Percentiles rank a stretch among this genome's conserved stretches.
Evolutionary conservation across 2,329 filamentous ascomycete species (phyloP).

Genomic region (Arthroderma uncinatum): DNA sequence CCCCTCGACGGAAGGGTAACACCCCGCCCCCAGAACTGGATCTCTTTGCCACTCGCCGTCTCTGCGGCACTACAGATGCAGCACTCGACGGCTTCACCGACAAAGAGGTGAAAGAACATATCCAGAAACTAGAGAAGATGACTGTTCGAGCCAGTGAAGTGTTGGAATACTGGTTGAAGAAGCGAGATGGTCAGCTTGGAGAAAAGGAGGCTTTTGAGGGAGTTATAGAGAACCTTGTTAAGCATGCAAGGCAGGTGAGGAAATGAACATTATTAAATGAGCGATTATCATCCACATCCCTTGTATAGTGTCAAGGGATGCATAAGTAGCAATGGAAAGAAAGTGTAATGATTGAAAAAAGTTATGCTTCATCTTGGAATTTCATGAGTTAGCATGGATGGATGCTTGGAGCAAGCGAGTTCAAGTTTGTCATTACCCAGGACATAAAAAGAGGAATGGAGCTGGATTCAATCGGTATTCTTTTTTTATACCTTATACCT

Average conservation of each 20-base stretch:
- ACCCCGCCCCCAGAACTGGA: conserved; percentile 66
- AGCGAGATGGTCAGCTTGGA: conserved; percentile 73
- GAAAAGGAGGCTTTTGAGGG: conserved; percentile 92
- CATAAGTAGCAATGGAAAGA: neutral
- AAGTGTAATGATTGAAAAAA: neutral
- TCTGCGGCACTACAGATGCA: conserved; percentile 75
- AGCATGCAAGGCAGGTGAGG: conserved; percentile 73
- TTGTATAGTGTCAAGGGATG: neutral
- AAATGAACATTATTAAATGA: conserved; percentile 41
- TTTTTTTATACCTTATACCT: neutral
- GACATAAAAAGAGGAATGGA: neutral
- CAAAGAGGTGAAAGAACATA: conserved; percentile 60
- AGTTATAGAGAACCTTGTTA: conserved; percentile 92
- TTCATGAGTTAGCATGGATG: neutral
- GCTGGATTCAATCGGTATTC: neutral
- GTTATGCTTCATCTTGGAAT: neutral
- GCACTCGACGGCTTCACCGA: conserved; percentile 70
- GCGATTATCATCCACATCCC: neutral
- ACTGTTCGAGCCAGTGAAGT: conserved; percentile 63
- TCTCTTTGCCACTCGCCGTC: conserved; percentile 61
- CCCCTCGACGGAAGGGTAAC: conserved; percentile 38
- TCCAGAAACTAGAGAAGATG: conserved; percentile 56
- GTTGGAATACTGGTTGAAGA: conserved; percentile 78
- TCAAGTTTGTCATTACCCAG: neutral
- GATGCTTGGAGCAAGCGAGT: neutral